These are phyloP conservation scores for Acer saccharum DNA, from an alignment of 345 rosid species.

Conservation along the genomic window DNA sequence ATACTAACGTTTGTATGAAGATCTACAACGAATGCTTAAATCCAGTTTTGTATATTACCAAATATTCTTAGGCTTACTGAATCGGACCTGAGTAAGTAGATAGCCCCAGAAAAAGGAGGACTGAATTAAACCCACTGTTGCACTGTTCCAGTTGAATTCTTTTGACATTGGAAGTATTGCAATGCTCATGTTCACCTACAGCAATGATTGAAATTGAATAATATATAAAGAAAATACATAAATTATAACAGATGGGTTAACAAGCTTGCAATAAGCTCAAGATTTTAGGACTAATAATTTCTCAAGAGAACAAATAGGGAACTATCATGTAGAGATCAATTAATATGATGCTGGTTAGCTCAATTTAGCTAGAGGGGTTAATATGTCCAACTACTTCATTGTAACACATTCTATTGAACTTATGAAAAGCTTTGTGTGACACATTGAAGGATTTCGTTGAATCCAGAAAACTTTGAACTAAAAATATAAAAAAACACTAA, in stretches of 20 bases:
- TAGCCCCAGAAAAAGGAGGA: slow-evolving; percentile 99
- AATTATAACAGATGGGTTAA: not conserved
- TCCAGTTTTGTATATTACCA: slow-evolving; percentile 3
- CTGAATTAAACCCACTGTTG: slow-evolving; percentile 95
- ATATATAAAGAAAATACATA: slow-evolving; percentile 1
- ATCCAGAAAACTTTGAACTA: not conserved
- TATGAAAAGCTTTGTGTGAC: not conserved
- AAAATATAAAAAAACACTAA: not conserved
- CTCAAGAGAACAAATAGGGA: too few relatives aligned
- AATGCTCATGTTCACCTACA: slow-evolving; percentile 98
- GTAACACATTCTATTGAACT: not conserved
- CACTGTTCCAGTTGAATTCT: slow-evolving; percentile 93
- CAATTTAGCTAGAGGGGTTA: slow-evolving; percentile 3
- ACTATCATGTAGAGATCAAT: not conserved
- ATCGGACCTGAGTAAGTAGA: slow-evolving; percentile 83
- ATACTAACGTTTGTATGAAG: slow-evolving; percentile 1
- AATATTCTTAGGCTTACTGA: not conserved
- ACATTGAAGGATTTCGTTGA: not conserved
- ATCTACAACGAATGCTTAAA: not conserved
- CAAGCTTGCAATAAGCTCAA: not conserved
- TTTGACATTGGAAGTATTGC: slow-evolving; percentile 97
- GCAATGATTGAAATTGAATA: slow-evolving; percentile 21
- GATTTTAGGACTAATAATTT: not conserved
- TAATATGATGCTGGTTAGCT: not conserved
- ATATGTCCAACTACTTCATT: not conserved